phyloP scores from a whole-genome alignment of 106 monocot species.

The Allium sativum region DNA sequence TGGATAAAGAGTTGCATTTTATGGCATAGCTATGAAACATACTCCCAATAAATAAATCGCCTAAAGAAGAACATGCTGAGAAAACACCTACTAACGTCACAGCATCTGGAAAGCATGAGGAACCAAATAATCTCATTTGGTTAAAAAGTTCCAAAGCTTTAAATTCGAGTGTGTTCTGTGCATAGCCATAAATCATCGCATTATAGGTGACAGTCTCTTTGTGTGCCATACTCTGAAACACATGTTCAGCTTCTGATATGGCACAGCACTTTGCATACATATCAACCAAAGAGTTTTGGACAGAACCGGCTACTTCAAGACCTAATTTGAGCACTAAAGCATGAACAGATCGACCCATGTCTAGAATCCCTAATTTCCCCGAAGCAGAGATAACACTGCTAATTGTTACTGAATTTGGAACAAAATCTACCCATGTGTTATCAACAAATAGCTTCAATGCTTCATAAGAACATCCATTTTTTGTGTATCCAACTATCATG shows the following conservation, averaged over 20 bases:
- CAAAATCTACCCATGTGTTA: slow-evolving; percentile 11
- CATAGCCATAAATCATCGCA: slow-evolving; percentile 44
- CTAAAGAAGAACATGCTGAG: slow-evolving; percentile 37
- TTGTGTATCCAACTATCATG: slow-evolving; percentile 51
- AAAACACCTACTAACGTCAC: slow-evolving; percentile 42
- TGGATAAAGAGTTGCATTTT: slow-evolving; percentile 24
- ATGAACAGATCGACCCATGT: slow-evolving; percentile 14
- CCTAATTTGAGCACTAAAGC: slow-evolving; percentile 21
- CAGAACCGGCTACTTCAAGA: slow-evolving; percentile 14
- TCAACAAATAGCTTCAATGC: slow-evolving; percentile 39
- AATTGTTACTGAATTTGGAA: slow-evolving; percentile 48
- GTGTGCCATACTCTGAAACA: slow-evolving; percentile 27
- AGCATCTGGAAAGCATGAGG: slow-evolving; percentile 24
- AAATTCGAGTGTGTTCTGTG: slow-evolving; percentile 24
- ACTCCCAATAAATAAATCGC: slow-evolving; percentile 18
- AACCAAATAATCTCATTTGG: slow-evolving; percentile 23
- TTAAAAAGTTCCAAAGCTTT: slow-evolving; percentile 41
- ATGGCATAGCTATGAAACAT: slow-evolving; percentile 33
- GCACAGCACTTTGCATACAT: slow-evolving; percentile 48
- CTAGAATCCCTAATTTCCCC: slow-evolving; percentile 18
- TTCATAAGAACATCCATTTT: slow-evolving; percentile 22
- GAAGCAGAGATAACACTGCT: slow-evolving; percentile 40
- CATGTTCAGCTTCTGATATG: slow-evolving; percentile 19
- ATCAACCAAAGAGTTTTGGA: slow-evolving; percentile 41
- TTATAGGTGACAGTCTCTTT: slow-evolving; percentile 52